A percentile compares a stretch with the other conserved stretches of the same genome.
These are phyloP conservation scores for Murraya paniculata DNA, from an alignment of 345 rosid species.

Conservation along the genomic window DNA sequence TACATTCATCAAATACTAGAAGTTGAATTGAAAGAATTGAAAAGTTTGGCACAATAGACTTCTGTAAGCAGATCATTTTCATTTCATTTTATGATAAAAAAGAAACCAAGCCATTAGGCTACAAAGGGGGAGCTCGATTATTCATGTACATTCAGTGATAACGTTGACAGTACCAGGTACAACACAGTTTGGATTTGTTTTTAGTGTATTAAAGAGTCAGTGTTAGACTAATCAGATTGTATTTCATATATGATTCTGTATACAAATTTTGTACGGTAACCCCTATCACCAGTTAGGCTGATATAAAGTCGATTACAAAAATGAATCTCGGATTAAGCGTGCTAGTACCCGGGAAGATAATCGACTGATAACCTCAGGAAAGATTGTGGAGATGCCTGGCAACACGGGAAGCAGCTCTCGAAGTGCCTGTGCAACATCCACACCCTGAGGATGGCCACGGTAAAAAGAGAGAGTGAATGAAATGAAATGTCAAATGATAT, in stretches of 20 bases:
- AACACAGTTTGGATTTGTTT: not conserved
- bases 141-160: not conserved
- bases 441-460: slow-evolving; percentile 33
- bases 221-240: not conserved
- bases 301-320: slow-evolving; percentile 37
- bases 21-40: not conserved
- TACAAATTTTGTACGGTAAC: slow-evolving; percentile 4
- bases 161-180: not conserved
- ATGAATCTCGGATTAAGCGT: slow-evolving; percentile 64
- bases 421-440: slow-evolving; percentile 48
- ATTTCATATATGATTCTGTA: not conserved
- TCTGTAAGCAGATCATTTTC: not conserved
- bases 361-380: slow-evolving; percentile 73
- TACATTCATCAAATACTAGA: not conserved
- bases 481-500: not conserved
- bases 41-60: not conserved
- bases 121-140: not conserved
- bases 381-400: slow-evolving; percentile 73
- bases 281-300: not conserved
- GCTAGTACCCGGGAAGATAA: slow-evolving; percentile 77
- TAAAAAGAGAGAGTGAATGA: not conserved
- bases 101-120: not conserved
- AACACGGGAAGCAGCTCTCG: slow-evolving; percentile 74
- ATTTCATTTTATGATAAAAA: not conserved
- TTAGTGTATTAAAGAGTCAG: too few relatives aligned